Conservation (phyloP, 2,329 filamentous ascomycete species). For the Xylaria sp. region DNA sequence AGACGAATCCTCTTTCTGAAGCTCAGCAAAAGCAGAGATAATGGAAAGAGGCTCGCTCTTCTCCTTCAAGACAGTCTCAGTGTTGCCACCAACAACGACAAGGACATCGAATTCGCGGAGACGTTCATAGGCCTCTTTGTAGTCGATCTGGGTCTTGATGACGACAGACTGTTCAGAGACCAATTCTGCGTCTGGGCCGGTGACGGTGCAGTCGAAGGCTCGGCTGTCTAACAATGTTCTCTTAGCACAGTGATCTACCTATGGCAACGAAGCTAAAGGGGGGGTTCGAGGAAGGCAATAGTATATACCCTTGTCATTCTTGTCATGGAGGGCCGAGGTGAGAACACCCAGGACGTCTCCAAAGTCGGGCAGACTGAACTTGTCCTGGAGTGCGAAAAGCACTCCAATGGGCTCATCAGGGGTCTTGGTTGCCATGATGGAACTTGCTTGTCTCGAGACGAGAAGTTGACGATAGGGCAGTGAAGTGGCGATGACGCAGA, state of each 20-base stretch:
- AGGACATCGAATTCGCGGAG: conserved; percentile 75
- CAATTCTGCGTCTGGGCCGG: conserved; percentile 48
- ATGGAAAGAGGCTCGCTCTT: conserved; percentile 64
- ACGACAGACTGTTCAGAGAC: conserved; percentile 59
- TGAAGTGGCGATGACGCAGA: conserved; percentile 2
- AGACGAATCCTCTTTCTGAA: conserved; percentile 72
- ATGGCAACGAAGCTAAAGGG: background rate
- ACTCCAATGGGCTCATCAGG: conserved; percentile 57
- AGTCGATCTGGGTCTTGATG: conserved; percentile 69
- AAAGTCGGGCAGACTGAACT: conserved; percentile 56
- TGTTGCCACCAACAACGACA: conserved; percentile 68
- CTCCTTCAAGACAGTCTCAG: conserved; percentile 58
- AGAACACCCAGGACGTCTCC: conserved; percentile 52
- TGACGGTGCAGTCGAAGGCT: conserved; percentile 55
- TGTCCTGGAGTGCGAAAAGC: conserved; percentile 55
- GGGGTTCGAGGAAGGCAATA: background rate
- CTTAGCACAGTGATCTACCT: background rate
- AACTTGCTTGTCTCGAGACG: conserved; percentile 15
- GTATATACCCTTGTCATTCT: conserved; percentile 47
- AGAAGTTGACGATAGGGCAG: background rate
- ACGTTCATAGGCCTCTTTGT: conserved; percentile 69
- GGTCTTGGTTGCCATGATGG: conserved; percentile 51
- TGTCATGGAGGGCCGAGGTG: conserved; percentile 46
- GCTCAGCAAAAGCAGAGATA: conserved; percentile 70
- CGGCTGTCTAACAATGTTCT: conserved; percentile 40